Percentiles rank a stretch among this genome's conserved stretches.
phyloP scores from a whole-genome alignment of 129 eudicot species.

The Pulicaria dysenterica region DNA sequence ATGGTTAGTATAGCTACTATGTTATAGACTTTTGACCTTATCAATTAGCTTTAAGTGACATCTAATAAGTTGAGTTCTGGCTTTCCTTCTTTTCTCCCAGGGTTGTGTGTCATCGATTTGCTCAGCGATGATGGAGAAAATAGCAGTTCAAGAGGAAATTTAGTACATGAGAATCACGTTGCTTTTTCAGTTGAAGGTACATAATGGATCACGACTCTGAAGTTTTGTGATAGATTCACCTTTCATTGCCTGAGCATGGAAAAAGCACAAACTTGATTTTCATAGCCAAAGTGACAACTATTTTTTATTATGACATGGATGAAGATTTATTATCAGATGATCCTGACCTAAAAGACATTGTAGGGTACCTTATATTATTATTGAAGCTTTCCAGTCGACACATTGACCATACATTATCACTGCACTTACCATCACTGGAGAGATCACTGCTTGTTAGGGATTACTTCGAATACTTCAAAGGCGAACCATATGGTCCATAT shows the following conservation, averaged over 20 bases:
- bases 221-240: constrained; percentile 15
- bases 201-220: constrained; percentile 9
- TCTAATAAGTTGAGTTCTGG: constrained; percentile 16
- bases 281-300: too few species aligned
- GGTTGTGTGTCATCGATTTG: constrained; percentile 68
- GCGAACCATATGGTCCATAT: too few species aligned
- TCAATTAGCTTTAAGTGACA: constrained; percentile 18
- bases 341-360: too few species aligned
- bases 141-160: constrained; percentile 40
- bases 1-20: constrained; percentile 41
- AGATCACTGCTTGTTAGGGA: background rate
- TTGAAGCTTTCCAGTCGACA: too few species aligned
- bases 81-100: constrained; percentile 44
- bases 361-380: too few species aligned
- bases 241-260: background rate
- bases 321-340: too few species aligned
- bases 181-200: constrained; percentile 92
- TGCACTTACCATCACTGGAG: background rate
- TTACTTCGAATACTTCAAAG: too few species aligned
- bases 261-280: too few species aligned
- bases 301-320: too few species aligned
- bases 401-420: background rate
- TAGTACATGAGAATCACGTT: constrained; percentile 72
- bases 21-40: constrained; percentile 3
- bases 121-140: constrained; percentile 71